Conservation (phyloP, 2,329 filamentous ascomycete species). For the Beauveria varroae region DNA sequence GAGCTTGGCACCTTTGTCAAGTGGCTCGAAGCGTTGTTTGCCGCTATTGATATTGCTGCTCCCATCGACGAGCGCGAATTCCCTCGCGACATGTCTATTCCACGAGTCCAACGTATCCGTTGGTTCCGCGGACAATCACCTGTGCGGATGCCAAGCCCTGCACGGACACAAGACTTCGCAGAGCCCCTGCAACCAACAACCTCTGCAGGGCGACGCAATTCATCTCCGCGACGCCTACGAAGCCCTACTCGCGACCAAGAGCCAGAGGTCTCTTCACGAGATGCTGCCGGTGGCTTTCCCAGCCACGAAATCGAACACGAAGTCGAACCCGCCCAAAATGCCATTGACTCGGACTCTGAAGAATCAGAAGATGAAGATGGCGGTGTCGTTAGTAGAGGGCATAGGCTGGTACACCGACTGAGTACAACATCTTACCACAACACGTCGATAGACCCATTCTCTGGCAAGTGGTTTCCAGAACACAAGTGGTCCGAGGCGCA, state of each 20-base stretch:
- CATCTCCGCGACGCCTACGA: background rate
- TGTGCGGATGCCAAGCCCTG: slow-evolving; percentile 15
- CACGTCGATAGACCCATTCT: slow-evolving; percentile 37
- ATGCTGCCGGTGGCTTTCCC: background rate
- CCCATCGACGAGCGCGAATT: slow-evolving; percentile 64
- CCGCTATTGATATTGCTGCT: slow-evolving; percentile 64
- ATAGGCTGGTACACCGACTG: slow-evolving; percentile 28
- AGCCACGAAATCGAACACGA: background rate
- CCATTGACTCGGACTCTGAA: slow-evolving; percentile 16
- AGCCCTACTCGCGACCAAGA: background rate
- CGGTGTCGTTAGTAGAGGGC: slow-evolving; percentile 12
- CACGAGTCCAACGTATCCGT: slow-evolving; percentile 45
- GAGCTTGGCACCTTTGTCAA: slow-evolving; percentile 58
- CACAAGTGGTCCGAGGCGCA: slow-evolving; percentile 48
- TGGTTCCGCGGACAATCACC: slow-evolving; percentile 38
- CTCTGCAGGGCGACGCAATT: background rate
- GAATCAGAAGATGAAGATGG: slow-evolving; percentile 10
- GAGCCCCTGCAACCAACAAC: slow-evolving; percentile 5
- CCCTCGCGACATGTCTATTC: slow-evolving; percentile 54
- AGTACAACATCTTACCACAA: slow-evolving; percentile 40
- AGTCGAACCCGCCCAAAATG: slow-evolving; percentile 7
- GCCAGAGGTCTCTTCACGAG: background rate
- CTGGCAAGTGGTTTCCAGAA: slow-evolving; percentile 49
- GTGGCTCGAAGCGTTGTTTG: slow-evolving; percentile 62
- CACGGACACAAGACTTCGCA: slow-evolving; percentile 13